Evolutionary conservation across 345 rosid genomes (phyloP), one percentile per base, ranked within the genome.

Genomic region (Conringia planisiliqua): DNA sequence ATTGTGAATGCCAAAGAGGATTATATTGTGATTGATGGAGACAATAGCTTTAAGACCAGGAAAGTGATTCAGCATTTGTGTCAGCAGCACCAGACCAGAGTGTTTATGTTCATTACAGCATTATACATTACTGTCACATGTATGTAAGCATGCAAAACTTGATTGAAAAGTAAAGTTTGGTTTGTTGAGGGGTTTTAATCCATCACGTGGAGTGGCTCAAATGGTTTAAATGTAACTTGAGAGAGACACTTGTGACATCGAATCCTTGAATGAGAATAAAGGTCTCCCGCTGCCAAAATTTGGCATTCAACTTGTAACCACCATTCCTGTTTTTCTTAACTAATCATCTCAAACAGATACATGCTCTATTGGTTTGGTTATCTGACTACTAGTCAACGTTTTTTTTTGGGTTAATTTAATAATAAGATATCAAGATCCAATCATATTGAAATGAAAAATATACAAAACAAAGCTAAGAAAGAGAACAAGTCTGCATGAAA

Each of bases 401-500:
- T 55, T 29, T 7, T 7, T 40, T 1, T 40, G 3, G 5, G 4
- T 38, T 38, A 1, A 7, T 10, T 26, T 26, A 3, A 10, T 12
- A 13, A 35, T 35, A 35, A 35, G 38, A 35, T 35, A 42, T 38
- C 4, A 13, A 42, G 16, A 42, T 12, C 26, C 57, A 52, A 27
- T 54, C 58, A 54, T 54, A 29, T 13, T 54, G 18, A 27, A 27
- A 44, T 14, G 48, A 13, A 5, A 14, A 5, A 43, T 14, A 14
- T 5, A n/a, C 18, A 16, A 7, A 18, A 18, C 3, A 47, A 14
- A 17, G 10, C 11, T 54, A 54, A 26, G 27, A 27, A 22, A 32
- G 50, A 65, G 32, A 66, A 74, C 3, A 54, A 66, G 52, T 74
- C 20, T 75, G 73, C 79, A 75, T 67, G 68, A 66, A 67, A 47